Evolutionary conservation across 2,329 filamentous ascomycete genomes (phyloP).

Genomic region (Trichophyton verrucosum): DNA sequence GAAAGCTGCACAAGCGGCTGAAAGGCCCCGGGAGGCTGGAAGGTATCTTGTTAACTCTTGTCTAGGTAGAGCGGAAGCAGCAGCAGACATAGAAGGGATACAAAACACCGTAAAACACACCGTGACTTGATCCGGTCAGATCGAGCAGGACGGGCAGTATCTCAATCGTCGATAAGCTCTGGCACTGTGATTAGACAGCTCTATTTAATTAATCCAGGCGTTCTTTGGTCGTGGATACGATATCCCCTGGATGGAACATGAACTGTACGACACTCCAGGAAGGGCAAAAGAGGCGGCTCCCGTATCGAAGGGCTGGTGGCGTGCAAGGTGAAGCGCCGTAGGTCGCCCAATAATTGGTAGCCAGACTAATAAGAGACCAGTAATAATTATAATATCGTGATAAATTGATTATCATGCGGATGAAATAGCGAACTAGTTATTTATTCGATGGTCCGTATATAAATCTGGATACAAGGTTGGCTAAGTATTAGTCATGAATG

Average conservation of each 20-base stretch:
- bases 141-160: background rate
- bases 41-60: too few relatives aligned
- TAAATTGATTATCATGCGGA: background rate
- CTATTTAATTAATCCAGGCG: background rate
- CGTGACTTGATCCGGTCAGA: background rate
- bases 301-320: background rate
- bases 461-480: too few relatives aligned
- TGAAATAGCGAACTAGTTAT: background rate
- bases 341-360: background rate
- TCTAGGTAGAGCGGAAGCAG: too few relatives aligned
- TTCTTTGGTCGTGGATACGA: background rate
- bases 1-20: background rate
- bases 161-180: background rate
- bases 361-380: background rate
- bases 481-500: too few relatives aligned
- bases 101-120: background rate
- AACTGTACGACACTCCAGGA: background rate
- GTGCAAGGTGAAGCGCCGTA: background rate
- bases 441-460: background rate
- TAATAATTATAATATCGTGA: background rate
- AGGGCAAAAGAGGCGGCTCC: background rate
- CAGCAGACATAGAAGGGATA: too few relatives aligned
- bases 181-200: background rate
- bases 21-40: background rate
- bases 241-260: background rate